phyloP scores from a whole-genome alignment of 257 asterid species.

The Solanum stenotomum region DNA sequence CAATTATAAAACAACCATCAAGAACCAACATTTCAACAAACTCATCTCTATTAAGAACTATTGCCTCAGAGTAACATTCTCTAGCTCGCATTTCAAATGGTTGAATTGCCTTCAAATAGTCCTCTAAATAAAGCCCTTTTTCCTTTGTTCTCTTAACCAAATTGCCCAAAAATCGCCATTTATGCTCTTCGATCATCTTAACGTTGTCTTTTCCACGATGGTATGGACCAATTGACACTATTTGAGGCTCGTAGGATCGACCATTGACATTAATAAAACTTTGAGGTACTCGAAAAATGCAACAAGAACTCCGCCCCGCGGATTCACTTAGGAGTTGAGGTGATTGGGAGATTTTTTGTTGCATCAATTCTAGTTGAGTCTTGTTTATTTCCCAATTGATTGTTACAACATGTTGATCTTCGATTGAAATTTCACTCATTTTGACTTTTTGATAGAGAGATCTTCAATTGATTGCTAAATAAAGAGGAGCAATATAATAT shows the following conservation, averaged over 20 bases:
- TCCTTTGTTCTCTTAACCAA: conserved; percentile 31
- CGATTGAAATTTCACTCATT: conserved; percentile 5
- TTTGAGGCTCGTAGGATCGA: conserved; percentile 49
- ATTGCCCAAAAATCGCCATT: conserved; percentile 68
- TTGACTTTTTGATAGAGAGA: background rate
- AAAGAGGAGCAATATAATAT: background rate
- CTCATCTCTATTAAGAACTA: conserved; percentile 33
- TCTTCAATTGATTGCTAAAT: background rate
- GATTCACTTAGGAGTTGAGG: conserved; percentile 65
- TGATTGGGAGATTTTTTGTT: conserved; percentile 33
- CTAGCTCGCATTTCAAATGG: conserved; percentile 48
- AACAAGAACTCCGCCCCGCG: conserved; percentile 66
- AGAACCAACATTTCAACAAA: conserved; percentile 68
- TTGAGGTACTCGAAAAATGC: conserved; percentile 75
- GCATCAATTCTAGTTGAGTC: conserved; percentile 45
- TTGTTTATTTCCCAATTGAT: conserved; percentile 46
- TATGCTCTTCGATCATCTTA: conserved; percentile 75
- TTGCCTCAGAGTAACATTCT: conserved; percentile 53
- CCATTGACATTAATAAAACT: conserved; percentile 59
- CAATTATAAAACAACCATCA: conserved; percentile 84
- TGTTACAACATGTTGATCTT: background rate
- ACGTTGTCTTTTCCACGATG: conserved; percentile 62
- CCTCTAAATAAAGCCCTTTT: conserved; percentile 24
- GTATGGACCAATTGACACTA: conserved; percentile 80
- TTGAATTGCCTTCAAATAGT: conserved; percentile 41